Evolutionary conservation across 768 basidiomycete species (phyloP).

Genomic region (Rubroboletus satanas): DNA sequence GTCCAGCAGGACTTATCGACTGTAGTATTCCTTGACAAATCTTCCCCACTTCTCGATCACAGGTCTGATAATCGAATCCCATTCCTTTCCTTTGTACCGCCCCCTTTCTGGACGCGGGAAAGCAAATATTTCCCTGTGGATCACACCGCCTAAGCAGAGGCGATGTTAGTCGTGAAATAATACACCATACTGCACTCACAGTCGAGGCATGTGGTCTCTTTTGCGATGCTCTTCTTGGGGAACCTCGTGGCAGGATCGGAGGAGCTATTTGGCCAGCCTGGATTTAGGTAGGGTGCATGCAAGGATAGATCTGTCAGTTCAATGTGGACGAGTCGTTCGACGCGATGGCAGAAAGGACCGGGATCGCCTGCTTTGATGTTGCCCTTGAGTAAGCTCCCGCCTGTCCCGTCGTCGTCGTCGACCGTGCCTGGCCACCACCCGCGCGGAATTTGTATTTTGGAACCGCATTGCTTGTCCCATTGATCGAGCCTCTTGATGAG

Average conservation of each 20-base stretch:
- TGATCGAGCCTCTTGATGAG: constrained; percentile 69
- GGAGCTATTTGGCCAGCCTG: constrained; percentile 41
- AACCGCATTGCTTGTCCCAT: constrained; percentile 79
- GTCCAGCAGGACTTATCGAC: constrained; percentile 11
- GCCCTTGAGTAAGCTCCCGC: constrained; percentile 57
- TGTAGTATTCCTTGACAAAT: constrained; percentile 45
- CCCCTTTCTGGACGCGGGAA: constrained; percentile 56
- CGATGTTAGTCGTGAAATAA: constrained; percentile 4
- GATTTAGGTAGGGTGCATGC: constrained; percentile 56
- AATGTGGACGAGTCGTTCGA: constrained; percentile 77
- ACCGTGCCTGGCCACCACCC: constrained; percentile 68
- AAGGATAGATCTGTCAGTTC: constrained; percentile 69
- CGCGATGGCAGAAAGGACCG: constrained; percentile 64
- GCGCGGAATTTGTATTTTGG: constrained; percentile 68
- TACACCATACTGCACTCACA: constrained; percentile 35
- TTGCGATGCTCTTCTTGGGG: constrained; percentile 16
- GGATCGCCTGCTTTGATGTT: constrained; percentile 57
- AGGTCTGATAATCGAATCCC: constrained; percentile 69
- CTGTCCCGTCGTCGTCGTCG: constrained; percentile 36
- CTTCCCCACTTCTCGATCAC: constrained; percentile 76
- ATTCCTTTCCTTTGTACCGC: constrained; percentile 59
- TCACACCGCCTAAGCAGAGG: constrained; percentile 42
- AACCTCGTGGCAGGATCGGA: constrained; percentile 19
- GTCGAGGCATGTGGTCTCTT: constrained; percentile 36
- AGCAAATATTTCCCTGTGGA: constrained; percentile 79